Percentiles rank a stretch among this genome's conserved stretches.
These are phyloP conservation scores for Coemansia sp. DNA, from an alignment of 192 early-diverging fungal species.

Conservation along the genomic window DNA sequence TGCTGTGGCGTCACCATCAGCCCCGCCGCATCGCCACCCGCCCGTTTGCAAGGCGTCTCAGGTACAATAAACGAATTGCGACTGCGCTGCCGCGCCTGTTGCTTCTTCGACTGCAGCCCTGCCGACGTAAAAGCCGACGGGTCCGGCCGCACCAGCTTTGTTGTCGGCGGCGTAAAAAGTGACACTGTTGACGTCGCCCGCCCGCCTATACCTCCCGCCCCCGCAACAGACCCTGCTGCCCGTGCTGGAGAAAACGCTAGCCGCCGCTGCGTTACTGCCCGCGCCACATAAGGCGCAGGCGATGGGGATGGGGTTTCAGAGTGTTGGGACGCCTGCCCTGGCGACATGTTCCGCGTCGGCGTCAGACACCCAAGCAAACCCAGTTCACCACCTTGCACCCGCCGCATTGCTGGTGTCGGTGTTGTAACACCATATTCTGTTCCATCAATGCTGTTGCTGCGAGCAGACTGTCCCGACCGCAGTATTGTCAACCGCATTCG, in stretches of 20 bases:
- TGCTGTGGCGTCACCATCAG: constrained; percentile 6
- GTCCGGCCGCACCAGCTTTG: constrained; percentile 55
- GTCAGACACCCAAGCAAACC: constrained; percentile 27
- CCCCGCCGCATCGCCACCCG: constrained; percentile 5
- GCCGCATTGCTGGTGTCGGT: constrained; percentile 16
- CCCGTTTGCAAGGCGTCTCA: constrained; percentile 51
- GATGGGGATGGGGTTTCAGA: constrained; percentile 29
- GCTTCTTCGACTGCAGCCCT: constrained; percentile 52
- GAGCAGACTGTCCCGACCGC: neutral
- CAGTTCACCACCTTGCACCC: neutral
- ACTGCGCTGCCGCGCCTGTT: constrained; percentile 35
- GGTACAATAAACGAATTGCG: constrained; percentile 31
- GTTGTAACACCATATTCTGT: constrained; percentile 7
- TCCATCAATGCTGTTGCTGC: neutral
- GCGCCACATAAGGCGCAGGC: constrained; percentile 14
- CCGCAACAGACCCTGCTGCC: constrained; percentile 31
- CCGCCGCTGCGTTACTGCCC: constrained; percentile 19
- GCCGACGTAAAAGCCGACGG: constrained; percentile 53
- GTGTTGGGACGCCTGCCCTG: constrained; percentile 1
- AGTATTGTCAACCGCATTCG: neutral
- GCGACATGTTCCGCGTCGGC: constrained; percentile 11
- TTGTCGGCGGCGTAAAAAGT: constrained; percentile 54
- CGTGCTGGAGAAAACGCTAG: constrained; percentile 41
- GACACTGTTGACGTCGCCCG: constrained; percentile 5
- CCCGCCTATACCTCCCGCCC: constrained; percentile 12